Evolutionary conservation across 345 rosid species (phyloP).

Genomic region (Rhizophora apiculata): DNA sequence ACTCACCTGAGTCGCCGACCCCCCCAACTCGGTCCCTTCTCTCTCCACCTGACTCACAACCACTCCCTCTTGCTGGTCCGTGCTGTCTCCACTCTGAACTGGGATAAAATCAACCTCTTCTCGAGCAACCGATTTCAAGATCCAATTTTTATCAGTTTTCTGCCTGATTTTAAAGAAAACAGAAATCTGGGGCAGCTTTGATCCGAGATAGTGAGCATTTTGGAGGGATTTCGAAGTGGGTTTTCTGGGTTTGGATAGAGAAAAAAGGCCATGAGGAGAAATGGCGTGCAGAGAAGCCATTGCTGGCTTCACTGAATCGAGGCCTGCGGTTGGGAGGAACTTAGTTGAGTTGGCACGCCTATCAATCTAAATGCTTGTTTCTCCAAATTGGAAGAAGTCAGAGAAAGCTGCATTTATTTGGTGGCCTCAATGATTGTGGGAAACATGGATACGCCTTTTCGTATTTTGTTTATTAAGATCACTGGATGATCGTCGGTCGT

Average conservation of each 20-base stretch:
- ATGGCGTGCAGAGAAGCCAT: slow-evolving; percentile 77
- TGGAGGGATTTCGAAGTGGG: slow-evolving; percentile 24
- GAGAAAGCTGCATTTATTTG: slow-evolving; percentile 9
- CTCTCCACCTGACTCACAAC: slow-evolving; percentile 46
- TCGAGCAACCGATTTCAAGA: slow-evolving; percentile 36
- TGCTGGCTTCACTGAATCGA: slow-evolving; percentile 17
- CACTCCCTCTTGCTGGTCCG: slow-evolving; percentile 58
- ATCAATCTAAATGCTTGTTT: slow-evolving; percentile 24
- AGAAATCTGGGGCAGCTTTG: slow-evolving; percentile 31
- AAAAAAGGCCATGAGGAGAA: slow-evolving; percentile 48
- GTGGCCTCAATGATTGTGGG: neutral
- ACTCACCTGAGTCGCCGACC: slow-evolving; percentile 42
- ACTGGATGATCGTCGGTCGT: neutral
- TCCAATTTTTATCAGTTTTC: slow-evolving; percentile 28
- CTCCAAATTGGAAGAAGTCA: slow-evolving; percentile 30
- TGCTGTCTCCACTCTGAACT: slow-evolving; percentile 49
- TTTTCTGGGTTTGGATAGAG: slow-evolving; percentile 48
- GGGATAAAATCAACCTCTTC: slow-evolving; percentile 67
- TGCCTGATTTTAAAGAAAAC: slow-evolving; percentile 39
- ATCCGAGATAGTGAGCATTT: slow-evolving; percentile 11
- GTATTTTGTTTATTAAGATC: neutral
- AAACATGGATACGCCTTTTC: no score
- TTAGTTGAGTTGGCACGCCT: slow-evolving; percentile 33
- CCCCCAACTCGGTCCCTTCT: slow-evolving; percentile 36
- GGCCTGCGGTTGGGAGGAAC: slow-evolving; percentile 30